Conservation (phyloP, 2,329 filamentous ascomycete genomes). For the Alternaria conjuncta region DNA sequence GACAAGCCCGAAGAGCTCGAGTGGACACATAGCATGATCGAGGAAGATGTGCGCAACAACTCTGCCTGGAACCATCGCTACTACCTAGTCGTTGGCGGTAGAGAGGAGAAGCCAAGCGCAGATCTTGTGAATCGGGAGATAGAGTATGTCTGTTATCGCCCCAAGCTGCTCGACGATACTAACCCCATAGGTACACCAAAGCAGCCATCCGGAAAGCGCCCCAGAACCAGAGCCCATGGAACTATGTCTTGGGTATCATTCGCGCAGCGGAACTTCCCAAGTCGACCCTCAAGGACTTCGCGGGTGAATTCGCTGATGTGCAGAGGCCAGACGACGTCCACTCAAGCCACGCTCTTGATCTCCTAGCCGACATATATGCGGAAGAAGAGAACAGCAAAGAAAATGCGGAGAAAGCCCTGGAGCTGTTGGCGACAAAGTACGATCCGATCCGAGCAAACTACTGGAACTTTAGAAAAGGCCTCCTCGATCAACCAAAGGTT, state of each 20-base stretch:
- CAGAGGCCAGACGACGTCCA: constrained; percentile 60
- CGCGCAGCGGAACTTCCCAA: constrained; percentile 65
- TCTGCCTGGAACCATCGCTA: constrained; percentile 98
- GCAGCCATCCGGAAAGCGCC: constrained; percentile 78
- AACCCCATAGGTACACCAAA: constrained; percentile 60
- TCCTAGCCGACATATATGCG: constrained; percentile 72
- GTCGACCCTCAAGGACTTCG: constrained; percentile 60
- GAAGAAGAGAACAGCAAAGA: constrained; percentile 60
- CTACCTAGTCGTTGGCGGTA: constrained; percentile 80
- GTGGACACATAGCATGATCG: constrained; percentile 74
- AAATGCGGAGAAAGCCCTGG: constrained; percentile 72
- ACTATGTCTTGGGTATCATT: constrained; percentile 81
- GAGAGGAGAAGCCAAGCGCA: constrained; percentile 50
- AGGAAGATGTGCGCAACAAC: constrained; percentile 89
- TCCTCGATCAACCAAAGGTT: constrained; percentile 34
- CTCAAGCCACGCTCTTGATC: constrained; percentile 70
- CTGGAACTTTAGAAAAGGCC: constrained; percentile 76
- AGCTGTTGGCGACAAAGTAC: constrained; percentile 80
- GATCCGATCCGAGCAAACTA: constrained; percentile 91
- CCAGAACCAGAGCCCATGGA: constrained; percentile 95
- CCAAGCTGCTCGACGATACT: constrained; percentile 19
- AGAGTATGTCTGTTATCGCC: constrained; percentile 54
- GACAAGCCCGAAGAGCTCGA: constrained; percentile 68
- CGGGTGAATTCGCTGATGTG: constrained; percentile 59
- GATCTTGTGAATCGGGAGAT: constrained; percentile 77